These are phyloP conservation scores for Lippia alba DNA, from an alignment of 305 asterid species.

Conservation along the genomic window DNA sequence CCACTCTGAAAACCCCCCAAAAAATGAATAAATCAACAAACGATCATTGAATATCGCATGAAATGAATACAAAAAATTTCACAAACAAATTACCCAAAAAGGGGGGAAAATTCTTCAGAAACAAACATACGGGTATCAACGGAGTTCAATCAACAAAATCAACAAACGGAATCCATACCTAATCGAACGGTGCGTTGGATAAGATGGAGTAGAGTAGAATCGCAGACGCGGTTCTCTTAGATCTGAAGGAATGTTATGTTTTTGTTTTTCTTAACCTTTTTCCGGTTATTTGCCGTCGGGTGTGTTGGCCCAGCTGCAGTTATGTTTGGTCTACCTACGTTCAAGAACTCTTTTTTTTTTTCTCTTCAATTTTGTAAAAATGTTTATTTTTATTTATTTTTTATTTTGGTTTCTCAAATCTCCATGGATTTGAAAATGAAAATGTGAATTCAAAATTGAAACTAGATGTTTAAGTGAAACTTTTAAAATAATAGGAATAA, in stretches of 20 bases:
- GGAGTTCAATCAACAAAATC: constrained; percentile 23
- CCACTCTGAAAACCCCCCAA: constrained; percentile 39
- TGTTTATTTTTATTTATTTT: too few species aligned
- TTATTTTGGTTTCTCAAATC: too few species aligned
- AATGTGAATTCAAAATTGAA: too few species aligned
- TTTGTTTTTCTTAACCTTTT: not conserved
- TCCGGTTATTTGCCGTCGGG: not conserved
- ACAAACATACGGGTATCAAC: constrained; percentile 16
- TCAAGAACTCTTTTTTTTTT: not conserved
- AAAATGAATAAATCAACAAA: constrained; percentile 12
- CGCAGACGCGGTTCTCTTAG: constrained; percentile 39
- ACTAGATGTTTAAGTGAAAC: too few species aligned
- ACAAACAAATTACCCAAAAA: not conserved
- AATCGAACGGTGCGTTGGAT: constrained; percentile 36
- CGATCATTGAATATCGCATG: not conserved
- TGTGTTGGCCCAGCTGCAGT: constrained; percentile 21
- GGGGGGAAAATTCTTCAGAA: not conserved
- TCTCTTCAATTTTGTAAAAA: not conserved
- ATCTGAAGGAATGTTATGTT: constrained; percentile 45
- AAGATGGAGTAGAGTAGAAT: constrained; percentile 33
- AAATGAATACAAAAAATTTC: not conserved
- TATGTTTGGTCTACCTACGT: constrained; percentile 12
- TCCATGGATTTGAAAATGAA: too few species aligned
- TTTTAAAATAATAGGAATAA: too few species aligned
- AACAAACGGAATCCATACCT: constrained; percentile 24